Base-by-base conservation (phyloP, 2,329 filamentous ascomycete species). In the Clarireedia hainanense region DNA sequence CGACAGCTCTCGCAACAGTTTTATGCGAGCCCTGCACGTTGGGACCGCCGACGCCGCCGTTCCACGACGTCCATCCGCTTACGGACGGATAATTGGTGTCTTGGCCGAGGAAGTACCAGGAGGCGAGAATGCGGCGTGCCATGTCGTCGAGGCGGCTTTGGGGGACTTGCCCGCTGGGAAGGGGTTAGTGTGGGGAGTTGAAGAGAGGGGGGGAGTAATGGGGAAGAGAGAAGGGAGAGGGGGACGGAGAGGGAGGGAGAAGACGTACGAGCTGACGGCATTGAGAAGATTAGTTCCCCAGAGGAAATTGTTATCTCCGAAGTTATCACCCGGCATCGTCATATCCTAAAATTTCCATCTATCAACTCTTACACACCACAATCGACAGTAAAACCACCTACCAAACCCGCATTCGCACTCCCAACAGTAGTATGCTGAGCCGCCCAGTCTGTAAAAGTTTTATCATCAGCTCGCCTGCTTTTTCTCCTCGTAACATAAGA, bases 281-380 rank as follows among this genome's bases (percentile, higher is more conserved):
- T 65, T 72, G 52, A 72, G 71, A 15, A 85, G 75, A 58, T 73
- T 73, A 9, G 74, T 69, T 0, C 81, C 81, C 81, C 81, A 84
- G 39, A 79, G 73, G 3, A 81, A 68, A 15, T 59, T 59, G 34
- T 71, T 71, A 47, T 76, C 74, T 67, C 80, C 80, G 65, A 70
- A 81, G 63, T 80, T 74, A 52, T 74, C 82, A 57, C 89, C 89
- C 0, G 87, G 87, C 87, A 92, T 92, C 2, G 84, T 83, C 87
- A 91, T 89, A 68, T 92, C 66, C 63, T 66, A 15, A 15, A 26
- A 26, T n/a, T 26, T 23, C 17, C 37, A n/a, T 61, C 45, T 60
- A 34, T 52, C 27, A 39, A 51, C 6, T 15, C 4, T 4, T 4
- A 34, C 2, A 42, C 7, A 51, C 3, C 40, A 7, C 27, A 4